These are phyloP conservation scores for Nemania bipapillata DNA, from an alignment of 2,329 filamentous ascomycete genomes.

Conservation along the genomic window DNA sequence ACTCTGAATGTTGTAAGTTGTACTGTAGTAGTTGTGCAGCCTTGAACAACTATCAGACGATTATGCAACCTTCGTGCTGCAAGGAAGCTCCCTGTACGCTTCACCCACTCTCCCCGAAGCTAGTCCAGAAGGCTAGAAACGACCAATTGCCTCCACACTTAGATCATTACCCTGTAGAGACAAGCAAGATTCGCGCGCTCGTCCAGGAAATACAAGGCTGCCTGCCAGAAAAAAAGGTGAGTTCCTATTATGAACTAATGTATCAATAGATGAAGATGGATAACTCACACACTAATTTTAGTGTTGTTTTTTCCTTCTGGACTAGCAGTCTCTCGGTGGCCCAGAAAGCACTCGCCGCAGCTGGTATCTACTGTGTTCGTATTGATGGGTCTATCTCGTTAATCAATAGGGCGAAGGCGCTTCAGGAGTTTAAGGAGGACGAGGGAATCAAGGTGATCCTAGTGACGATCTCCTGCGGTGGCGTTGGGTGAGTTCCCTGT, in stretches of 20 bases:
- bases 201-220: slow-evolving; percentile 2
- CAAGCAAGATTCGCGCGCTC: slow-evolving; percentile 14
- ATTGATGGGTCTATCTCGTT: slow-evolving; percentile 8
- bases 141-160: slow-evolving; percentile 1
- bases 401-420: background rate
- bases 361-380: slow-evolving; percentile 10
- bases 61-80: background rate
- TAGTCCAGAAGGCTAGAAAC: background rate
- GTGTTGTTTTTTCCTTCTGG: slow-evolving; percentile 17
- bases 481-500: slow-evolving; percentile 9
- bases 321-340: slow-evolving; percentile 12
- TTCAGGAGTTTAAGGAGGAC: slow-evolving; percentile 11
- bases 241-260: background rate
- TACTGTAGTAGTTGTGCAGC: slow-evolving; percentile 1
- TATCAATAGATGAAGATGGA: background rate
- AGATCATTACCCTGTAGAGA: slow-evolving; percentile 4
- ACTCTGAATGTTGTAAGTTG: slow-evolving; percentile 13
- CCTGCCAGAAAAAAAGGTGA: slow-evolving; percentile 9
- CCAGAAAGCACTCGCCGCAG: background rate
- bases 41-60: background rate
- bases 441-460: slow-evolving; percentile 21
- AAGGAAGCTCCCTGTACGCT: slow-evolving; percentile 3
- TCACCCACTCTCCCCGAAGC: background rate
- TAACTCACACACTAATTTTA: slow-evolving; percentile 2
- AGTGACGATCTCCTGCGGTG: slow-evolving; percentile 6